Evolutionary conservation across 2,329 filamentous ascomycete genomes (phyloP).

Genomic region (Epicoccum nigrum): DNA sequence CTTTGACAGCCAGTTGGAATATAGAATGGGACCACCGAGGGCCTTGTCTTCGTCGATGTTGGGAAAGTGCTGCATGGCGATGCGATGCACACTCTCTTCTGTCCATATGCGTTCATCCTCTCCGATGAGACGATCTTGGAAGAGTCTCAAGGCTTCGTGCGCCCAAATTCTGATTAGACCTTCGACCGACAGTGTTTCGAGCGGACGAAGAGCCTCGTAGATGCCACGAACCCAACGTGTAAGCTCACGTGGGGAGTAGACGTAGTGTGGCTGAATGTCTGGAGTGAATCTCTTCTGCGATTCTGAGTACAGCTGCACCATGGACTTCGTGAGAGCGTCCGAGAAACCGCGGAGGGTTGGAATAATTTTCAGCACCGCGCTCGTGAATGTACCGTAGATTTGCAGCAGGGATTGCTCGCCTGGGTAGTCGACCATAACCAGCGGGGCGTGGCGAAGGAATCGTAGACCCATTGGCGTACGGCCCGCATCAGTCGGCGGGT

Average conservation of each 20-base stretch:
- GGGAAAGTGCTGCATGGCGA: constrained; percentile 91
- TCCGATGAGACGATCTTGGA: constrained; percentile 94
- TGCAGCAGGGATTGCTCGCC: constrained; percentile 93
- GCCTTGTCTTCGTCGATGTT: constrained; percentile 91
- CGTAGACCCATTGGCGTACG: constrained; percentile 91
- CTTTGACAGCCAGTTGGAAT: constrained; percentile 99
- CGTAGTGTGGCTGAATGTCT: constrained; percentile 97
- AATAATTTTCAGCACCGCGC: constrained; percentile 93
- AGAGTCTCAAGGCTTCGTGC: constrained; percentile 92
- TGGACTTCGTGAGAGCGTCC: constrained; percentile 91
- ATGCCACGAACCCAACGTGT: constrained; percentile 97
- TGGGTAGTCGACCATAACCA: constrained; percentile 99
- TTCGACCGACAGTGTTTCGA: constrained; percentile 86
- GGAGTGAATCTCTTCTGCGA: constrained; percentile 95
- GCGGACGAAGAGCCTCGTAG: constrained; percentile 92
- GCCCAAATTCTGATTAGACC: constrained; percentile 97
- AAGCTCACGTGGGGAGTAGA: constrained; percentile 98
- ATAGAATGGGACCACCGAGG: constrained; percentile 90
- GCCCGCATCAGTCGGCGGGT: constrained; percentile 95
- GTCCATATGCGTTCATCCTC: constrained; percentile 97
- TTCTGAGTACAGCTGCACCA: constrained; percentile 95
- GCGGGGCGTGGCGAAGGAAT: constrained; percentile 94
- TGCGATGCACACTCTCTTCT: constrained; percentile 81
- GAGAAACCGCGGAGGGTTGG: constrained; percentile 94
- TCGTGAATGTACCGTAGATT: constrained; percentile 99